Evolutionary conservation across 345 rosid species (phyloP).

Genomic region (Populus simonii): DNA sequence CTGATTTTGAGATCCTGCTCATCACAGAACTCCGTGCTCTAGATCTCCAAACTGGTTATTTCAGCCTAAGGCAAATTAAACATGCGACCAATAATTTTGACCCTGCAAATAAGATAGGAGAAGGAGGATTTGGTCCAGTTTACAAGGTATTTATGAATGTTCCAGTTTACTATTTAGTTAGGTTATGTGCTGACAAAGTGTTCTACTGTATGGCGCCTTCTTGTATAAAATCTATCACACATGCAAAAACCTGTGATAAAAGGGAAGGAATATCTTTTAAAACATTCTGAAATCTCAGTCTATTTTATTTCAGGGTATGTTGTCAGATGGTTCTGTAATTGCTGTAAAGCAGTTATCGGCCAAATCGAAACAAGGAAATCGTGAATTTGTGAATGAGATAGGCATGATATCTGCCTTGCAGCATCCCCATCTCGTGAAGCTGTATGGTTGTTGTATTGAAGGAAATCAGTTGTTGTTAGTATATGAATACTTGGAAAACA

Average conservation of each 20-base stretch:
- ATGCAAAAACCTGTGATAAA: not conserved
- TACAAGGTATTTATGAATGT: constrained; percentile 54
- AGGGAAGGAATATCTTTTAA: not conserved
- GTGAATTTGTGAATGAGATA: constrained; percentile 63
- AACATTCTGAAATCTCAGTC: constrained; percentile 3
- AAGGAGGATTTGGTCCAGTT: constrained; percentile 97
- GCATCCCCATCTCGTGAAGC: constrained; percentile 64
- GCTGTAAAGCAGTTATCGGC: constrained; percentile 74
- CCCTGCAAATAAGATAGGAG: constrained; percentile 71
- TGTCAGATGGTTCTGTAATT: constrained; percentile 48
- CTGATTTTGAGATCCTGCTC: not conserved
- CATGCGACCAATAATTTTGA: constrained; percentile 71
- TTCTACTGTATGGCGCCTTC: no score
- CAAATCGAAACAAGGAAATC: constrained; percentile 68
- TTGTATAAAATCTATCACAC: not conserved
- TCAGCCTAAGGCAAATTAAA: constrained; percentile 70
- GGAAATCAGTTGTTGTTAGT: constrained; percentile 60
- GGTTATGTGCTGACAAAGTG: not conserved
- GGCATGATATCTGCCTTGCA: constrained; percentile 75
- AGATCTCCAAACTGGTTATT: constrained; percentile 72
- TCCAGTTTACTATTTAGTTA: not conserved
- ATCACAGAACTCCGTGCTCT: constrained; percentile 52
- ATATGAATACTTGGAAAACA: constrained; percentile 66
- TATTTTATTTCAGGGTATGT: constrained; percentile 45
- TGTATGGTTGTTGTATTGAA: constrained; percentile 59